A percentile compares a stretch with the other conserved stretches of the same genome.
These are phyloP conservation scores for Backusella tuberculispora DNA, from an alignment of 192 early-diverging fungal genomes.

Conservation along the genomic window DNA sequence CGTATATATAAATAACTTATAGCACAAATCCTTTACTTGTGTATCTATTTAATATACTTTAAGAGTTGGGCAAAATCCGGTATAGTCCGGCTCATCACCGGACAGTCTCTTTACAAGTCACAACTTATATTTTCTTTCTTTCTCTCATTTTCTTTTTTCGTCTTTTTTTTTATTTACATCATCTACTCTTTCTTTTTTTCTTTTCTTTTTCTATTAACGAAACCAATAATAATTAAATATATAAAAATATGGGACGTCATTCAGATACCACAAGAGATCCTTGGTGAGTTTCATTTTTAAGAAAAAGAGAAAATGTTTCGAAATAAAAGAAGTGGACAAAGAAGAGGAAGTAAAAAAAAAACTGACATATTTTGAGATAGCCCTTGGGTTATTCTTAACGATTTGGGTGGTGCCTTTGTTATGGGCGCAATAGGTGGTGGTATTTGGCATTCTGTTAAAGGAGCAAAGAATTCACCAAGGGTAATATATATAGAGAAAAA, in stretches of 20 bases:
- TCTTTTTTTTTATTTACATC: too few species aligned
- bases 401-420: constrained; percentile 86
- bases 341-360: not conserved
- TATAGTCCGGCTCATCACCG: not conserved
- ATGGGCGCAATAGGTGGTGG: constrained; percentile 97
- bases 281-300: constrained; percentile 42
- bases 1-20: too few species aligned
- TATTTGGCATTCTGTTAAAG: constrained; percentile 97
- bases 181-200: not conserved
- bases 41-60: too few species aligned
- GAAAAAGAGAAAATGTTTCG: too few species aligned
- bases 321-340: too few species aligned
- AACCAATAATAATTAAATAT: not conserved
- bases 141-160: not conserved
- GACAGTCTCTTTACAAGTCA: not conserved
- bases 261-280: constrained; percentile 60
- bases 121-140: not conserved
- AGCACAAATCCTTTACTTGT: too few species aligned
- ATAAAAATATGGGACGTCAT: constrained; percentile 47
- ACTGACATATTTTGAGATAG: constrained; percentile 37
- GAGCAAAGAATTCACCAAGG: constrained; percentile 96
- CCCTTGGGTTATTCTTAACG: constrained; percentile 87
- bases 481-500: constrained; percentile 42
- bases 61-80: not conserved
- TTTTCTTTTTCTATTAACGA: not conserved